These are phyloP conservation scores for Mycena pura DNA, from an alignment of 768 basidiomycete species.

Conservation along the genomic window DNA sequence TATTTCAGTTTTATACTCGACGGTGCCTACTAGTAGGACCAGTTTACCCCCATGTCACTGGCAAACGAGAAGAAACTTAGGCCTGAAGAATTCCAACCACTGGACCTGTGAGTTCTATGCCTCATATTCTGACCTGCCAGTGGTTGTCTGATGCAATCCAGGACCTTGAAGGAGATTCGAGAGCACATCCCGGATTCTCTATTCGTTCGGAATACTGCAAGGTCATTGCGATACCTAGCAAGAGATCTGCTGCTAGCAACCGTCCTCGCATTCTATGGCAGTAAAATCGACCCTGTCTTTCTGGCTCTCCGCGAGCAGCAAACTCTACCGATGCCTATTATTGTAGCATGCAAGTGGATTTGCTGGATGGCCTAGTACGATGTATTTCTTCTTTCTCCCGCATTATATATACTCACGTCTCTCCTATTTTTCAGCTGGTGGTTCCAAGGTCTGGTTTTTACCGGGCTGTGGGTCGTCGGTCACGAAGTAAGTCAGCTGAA, in stretches of 20 bases:
- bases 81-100: no score
- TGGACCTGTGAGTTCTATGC: no score
- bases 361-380: conserved; percentile 9
- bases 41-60: no score
- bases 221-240: background rate
- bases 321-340: no score
- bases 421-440: background rate
- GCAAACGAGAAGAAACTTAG: no score
- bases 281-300: background rate
- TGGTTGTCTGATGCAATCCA: no score
- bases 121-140: no score
- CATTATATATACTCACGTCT: background rate
- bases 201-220: background rate
- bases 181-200: background rate
- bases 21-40: no score
- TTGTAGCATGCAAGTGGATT: background rate
- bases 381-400: background rate
- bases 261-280: conserved; percentile 4
- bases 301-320: background rate
- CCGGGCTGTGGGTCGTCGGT: conserved; percentile 4
- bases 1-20: no score
- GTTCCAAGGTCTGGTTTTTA: conserved; percentile 3
- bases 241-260: background rate
- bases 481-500: background rate
- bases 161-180: conserved; percentile 15